These are phyloP conservation scores for Prinsepia uniflora DNA, from an alignment of 306 rosid species.

Conservation along the genomic window DNA sequence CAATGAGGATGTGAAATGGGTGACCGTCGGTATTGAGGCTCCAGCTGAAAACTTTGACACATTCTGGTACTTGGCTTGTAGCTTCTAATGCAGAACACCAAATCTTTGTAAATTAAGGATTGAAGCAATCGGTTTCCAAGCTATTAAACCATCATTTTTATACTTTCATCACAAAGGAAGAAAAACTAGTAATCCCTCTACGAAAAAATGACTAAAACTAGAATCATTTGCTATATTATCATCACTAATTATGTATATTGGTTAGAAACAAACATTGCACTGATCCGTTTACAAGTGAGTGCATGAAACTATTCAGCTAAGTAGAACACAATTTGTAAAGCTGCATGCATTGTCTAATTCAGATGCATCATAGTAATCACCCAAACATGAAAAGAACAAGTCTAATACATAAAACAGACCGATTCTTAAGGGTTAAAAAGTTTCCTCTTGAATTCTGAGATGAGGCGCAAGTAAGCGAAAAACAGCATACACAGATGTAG, in stretches of 20 bases:
- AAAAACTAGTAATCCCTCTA: background rate
- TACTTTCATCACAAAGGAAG: background rate
- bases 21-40: conserved; percentile 42
- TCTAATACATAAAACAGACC: background rate
- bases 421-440: background rate
- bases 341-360: background rate
- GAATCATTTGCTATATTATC: background rate
- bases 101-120: conserved; percentile 25
- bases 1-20: conserved; percentile 35
- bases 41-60: conserved; percentile 47
- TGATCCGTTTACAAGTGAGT: background rate
- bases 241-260: background rate
- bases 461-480: background rate
- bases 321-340: background rate
- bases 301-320: background rate
- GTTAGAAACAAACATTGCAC: background rate
- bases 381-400: background rate
- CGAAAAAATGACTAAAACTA: background rate
- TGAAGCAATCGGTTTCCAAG: conserved; percentile 20
- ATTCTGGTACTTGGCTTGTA: conserved; percentile 50
- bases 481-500: background rate
- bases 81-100: conserved; percentile 36
- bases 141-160: background rate
- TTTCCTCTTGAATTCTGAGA: background rate
- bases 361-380: background rate